Evolutionary conservation across 2,329 filamentous ascomycete species (phyloP).

Genomic region (Didymellaceae sp.): DNA sequence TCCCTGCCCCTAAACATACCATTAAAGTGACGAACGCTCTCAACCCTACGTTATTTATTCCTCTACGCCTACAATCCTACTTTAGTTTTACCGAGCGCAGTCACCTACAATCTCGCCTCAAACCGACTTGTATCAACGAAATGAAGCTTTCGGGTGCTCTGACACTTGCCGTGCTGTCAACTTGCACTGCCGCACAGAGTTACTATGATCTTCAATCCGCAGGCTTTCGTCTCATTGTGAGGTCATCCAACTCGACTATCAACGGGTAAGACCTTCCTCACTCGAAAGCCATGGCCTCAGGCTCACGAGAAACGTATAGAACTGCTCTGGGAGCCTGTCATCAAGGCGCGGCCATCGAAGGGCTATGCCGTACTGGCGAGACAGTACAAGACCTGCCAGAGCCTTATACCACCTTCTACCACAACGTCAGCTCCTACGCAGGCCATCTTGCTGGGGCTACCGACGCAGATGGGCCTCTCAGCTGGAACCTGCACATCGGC

Average conservation of each 20-base stretch:
- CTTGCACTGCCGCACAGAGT: constrained; percentile 12
- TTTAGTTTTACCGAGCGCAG: too few species aligned
- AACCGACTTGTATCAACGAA: background rate
- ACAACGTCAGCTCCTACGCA: constrained; percentile 33
- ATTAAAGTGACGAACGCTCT: too few species aligned
- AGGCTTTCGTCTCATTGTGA: constrained; percentile 32
- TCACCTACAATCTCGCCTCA: constrained; percentile 4
- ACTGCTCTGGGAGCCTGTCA: constrained; percentile 45
- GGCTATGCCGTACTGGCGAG: constrained; percentile 34
- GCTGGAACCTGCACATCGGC: constrained; percentile 17
- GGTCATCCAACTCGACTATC: constrained; percentile 23
- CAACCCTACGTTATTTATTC: too few species aligned
- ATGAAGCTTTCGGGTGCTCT: constrained; percentile 15
- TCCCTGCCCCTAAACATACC: constrained; percentile 9
- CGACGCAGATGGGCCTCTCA: constrained; percentile 23
- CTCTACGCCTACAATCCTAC: too few species aligned
- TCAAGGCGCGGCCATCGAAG: constrained; percentile 55
- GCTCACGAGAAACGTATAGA: constrained; percentile 3
- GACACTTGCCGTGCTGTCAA: constrained; percentile 8
- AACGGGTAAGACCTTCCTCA: constrained; percentile 18
- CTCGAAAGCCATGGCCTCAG: background rate
- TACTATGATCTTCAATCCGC: constrained; percentile 22
- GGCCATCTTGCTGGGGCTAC: constrained; percentile 5
- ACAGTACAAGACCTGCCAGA: constrained; percentile 11
- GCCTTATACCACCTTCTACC: constrained; percentile 34